Base-by-base conservation (phyloP, 2,329 filamentous ascomycete species). In the Triangularia setosa region DNA sequence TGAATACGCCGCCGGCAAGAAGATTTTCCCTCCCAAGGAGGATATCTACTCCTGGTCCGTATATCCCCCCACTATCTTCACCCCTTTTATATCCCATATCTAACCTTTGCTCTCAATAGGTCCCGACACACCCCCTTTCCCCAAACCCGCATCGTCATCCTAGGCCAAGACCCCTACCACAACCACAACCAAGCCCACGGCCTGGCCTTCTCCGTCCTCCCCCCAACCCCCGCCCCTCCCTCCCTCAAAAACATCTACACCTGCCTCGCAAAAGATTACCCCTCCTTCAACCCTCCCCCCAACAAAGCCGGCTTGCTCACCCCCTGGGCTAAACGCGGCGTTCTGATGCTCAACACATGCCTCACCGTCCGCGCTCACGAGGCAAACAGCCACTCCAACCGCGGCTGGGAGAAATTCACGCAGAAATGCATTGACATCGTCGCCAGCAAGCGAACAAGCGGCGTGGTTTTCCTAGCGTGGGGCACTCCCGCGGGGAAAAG, bases 111-210 rank as follows among this genome's bases (percentile, higher is more conserved):
- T 12, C 28, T 44, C 64, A 52, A n/a, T 65, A 97, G 94, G 94
- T 97, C 94, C 66, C 90, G 93, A 25, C 90, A 96, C 76, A 97
- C 94, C 0, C 93, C 95, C 7, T 88, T 99, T 71, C 81, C 89
- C 79, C 89, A 84, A 14, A 93, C 98, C 76, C 97, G 96, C 77
- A 90, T 91, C 64, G 93, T 99, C 66, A 93, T 99, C 73, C 78
- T 98, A 62, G 95, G 95, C 69, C 95, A 99, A 80, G 95, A 99
- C 75, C 95, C 95, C 2, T 99, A 99, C 77, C 95, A 99, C 81
- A 96, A 96, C 76, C 77, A 87, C 75, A 96, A 96, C 77, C 95
- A 99, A 82, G 95, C 95, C 59, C 95, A 98, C 77, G 95, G 95
- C 53, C 88, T 99, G 65, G 94, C 91, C 75, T 99, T 99, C 83